Evolutionary conservation across 305 asterid genomes (phyloP).

Genomic region (Solanum chacoense): DNA sequence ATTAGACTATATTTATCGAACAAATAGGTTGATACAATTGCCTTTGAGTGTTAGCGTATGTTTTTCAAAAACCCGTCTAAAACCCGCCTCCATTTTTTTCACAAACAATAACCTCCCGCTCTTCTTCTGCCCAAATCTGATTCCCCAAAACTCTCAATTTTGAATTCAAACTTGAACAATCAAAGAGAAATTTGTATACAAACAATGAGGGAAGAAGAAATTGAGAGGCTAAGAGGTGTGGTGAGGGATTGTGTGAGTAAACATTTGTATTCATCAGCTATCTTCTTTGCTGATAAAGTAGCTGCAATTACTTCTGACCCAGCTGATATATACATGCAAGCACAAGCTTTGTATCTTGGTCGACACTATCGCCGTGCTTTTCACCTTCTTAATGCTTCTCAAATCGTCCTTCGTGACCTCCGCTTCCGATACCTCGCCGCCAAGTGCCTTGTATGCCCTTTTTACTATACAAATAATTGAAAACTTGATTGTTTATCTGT

Average conservation of each 20-base stretch:
- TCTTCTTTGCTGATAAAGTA: slow-evolving; percentile 95
- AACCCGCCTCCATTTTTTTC: background rate
- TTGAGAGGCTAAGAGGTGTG: slow-evolving; percentile 85
- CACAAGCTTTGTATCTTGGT: slow-evolving; percentile 97
- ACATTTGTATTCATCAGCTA: slow-evolving; percentile 92
- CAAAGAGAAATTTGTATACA: background rate
- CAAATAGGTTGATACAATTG: background rate
- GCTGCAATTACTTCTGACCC: slow-evolving; percentile 96
- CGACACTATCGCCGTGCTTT: slow-evolving; percentile 94
- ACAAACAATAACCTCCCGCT: slow-evolving; percentile 6
- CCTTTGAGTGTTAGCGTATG: background rate
- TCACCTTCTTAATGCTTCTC: slow-evolving; percentile 92
- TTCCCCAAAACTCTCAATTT: background rate
- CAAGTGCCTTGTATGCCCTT: slow-evolving; percentile 61
- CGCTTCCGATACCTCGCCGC: slow-evolving; percentile 95
- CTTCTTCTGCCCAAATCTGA: background rate
- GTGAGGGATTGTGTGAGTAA: slow-evolving; percentile 97
- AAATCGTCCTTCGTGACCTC: slow-evolving; percentile 80
- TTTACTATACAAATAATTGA: background rate
- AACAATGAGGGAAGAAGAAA: slow-evolving; percentile 78
- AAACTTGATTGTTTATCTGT: background rate
- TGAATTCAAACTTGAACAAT: background rate
- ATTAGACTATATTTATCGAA: background rate
- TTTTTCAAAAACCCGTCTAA: background rate
- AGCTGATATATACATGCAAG: slow-evolving; percentile 97